These are phyloP conservation scores for Cornus suecica DNA, from an alignment of 148 eudicot species.

Conservation along the genomic window DNA sequence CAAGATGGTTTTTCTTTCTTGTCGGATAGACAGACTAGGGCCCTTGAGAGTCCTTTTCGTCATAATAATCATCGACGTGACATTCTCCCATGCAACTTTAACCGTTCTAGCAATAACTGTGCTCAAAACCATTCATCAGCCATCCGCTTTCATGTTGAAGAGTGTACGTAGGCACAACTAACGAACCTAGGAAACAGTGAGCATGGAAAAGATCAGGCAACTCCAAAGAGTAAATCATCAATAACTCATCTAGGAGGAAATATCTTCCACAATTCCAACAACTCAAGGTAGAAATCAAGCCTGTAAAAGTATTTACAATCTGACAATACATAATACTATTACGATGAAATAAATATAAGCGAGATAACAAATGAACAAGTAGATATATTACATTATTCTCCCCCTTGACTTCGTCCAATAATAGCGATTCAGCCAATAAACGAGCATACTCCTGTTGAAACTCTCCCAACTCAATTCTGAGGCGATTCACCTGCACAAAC, in stretches of 20 bases:
- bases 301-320: no score
- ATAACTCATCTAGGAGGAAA: no score
- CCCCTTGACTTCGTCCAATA: slow-evolving; percentile 18
- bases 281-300: no score
- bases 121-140: not conserved
- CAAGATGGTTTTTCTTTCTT: not conserved
- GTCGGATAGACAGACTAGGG: not conserved
- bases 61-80: not conserved
- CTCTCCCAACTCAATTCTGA: slow-evolving; percentile 23
- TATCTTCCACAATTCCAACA: no score
- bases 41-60: not conserved
- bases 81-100: not conserved
- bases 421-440: slow-evolving; percentile 21
- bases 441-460: slow-evolving; percentile 18
- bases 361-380: no score
- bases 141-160: not conserved
- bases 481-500: slow-evolving; percentile 23
- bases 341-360: no score
- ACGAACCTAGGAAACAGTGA: not conserved
- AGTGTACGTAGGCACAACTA: not conserved
- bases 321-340: no score
- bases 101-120: not conserved
- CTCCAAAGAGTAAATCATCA: not conserved
- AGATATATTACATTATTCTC: slow-evolving; percentile 18
- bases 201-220: not conserved